Percentiles rank a stretch among this genome's conserved stretches.
These are phyloP conservation scores for Boletus subcaerulescens DNA, from an alignment of 768 basidiomycete genomes.

Conservation along the genomic window DNA sequence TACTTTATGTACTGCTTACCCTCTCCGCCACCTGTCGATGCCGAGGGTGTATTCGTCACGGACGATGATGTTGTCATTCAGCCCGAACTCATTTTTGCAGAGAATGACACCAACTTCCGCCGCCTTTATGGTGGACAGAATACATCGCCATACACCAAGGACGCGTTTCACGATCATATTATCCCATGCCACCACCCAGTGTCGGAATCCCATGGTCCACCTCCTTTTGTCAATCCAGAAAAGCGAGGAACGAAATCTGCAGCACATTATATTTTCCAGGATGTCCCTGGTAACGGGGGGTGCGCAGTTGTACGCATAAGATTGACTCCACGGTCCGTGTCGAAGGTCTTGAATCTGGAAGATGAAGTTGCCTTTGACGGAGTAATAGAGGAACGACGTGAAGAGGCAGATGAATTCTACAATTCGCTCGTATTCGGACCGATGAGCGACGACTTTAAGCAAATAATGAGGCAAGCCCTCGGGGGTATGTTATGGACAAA, in stretches of 20 bases:
- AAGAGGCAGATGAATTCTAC: constrained; percentile 98
- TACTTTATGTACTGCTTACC: constrained; percentile 86
- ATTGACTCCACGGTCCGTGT: constrained; percentile 72
- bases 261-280: constrained; percentile 83
- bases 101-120: constrained; percentile 95
- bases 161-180: constrained; percentile 98
- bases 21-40: constrained; percentile 86
- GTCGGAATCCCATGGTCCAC: constrained; percentile 16
- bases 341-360: constrained; percentile 75
- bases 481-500: constrained; percentile 99
- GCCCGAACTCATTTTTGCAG: constrained; percentile 89
- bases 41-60: constrained; percentile 58
- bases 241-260: constrained; percentile 88
- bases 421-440: constrained; percentile 73
- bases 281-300: constrained; percentile 89
- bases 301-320: constrained; percentile 94
- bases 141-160: constrained; percentile 81
- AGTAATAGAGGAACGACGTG: constrained; percentile 81
- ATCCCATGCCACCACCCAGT: constrained; percentile 76
- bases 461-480: constrained; percentile 95
- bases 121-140: constrained; percentile 90
- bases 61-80: constrained; percentile 60
- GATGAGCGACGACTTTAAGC: constrained; percentile 88
- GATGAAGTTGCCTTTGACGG: constrained; percentile 92
- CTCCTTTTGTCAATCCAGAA: constrained; percentile 76